Evolutionary conservation across 1,284 basidiomycete genomes (phyloP), one percentile per base, ranked within the genome.

Genomic region (Gomphus bonarii): DNA sequence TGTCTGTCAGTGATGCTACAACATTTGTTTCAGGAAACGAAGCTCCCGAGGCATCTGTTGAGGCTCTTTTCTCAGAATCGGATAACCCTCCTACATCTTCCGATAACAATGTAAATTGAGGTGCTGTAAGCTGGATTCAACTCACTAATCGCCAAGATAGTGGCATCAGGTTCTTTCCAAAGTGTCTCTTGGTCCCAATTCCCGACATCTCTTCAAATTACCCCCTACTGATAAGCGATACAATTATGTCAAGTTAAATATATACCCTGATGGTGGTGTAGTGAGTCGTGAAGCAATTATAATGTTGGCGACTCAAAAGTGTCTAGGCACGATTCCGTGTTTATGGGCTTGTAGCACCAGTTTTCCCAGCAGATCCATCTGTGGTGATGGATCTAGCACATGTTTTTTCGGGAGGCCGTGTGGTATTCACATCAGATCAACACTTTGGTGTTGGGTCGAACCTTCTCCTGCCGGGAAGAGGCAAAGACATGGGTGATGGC

Each of bases 241-340:
- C 63, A 95, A 88, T 61, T 91, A 90, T 67, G 82, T 98, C 62
- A 97, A 92, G 71, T 80, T 98, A 44, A 87, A 89, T 65, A 95
- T 97, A 85, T 93, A 94, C 69, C 95, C 95, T 1, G 95, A 99
- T 68, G 97, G 95, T 49, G 95, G 95, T 2, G 91, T 92, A 67
- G 92, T 92, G 66, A 70, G 88, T 73, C 46, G 50, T 16, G 8
- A 18, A 8, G 59, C 38, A 63, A 61, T 58, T 58, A 31, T 31
- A 54, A 35, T 33, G 42, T 55, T 49, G 18, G 2, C 43, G 12
- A 44, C 43, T 52, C 61, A 57, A 49, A 58, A 58, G 57, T 55
- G 16, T 5, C 30, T 60, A 93, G 90, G 91, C 88, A 54, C 81
- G 91, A 28, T 94, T 94, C 74, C 77, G 91, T 58, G 88, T 87